Evolutionary conservation across 2,329 filamentous ascomycete species (phyloP).

Genomic region (Aspergillus sp.): DNA sequence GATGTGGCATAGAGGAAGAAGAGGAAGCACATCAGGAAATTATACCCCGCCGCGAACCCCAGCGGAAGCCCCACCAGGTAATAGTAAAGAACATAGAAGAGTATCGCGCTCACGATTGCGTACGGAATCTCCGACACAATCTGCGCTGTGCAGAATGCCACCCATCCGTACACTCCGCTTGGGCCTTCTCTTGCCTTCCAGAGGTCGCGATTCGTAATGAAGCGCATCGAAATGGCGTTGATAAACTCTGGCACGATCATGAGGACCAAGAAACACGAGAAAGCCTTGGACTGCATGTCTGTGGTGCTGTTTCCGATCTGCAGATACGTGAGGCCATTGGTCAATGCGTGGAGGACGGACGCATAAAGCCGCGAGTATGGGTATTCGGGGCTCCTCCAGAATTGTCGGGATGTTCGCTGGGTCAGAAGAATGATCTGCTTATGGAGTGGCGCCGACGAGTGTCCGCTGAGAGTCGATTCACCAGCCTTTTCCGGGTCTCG

Average conservation of each 20-base stretch:
- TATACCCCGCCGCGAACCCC: constrained; percentile 56
- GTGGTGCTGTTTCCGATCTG: constrained; percentile 53
- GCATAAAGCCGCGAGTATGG: constrained; percentile 64
- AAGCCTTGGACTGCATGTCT: constrained; percentile 62
- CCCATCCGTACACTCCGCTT: constrained; percentile 61
- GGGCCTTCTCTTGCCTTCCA: constrained; percentile 62
- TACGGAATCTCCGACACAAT: constrained; percentile 60
- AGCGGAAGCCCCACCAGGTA: constrained; percentile 58
- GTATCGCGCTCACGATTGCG: constrained; percentile 48
- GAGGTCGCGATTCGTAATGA: constrained; percentile 58
- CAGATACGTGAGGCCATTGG: constrained; percentile 67
- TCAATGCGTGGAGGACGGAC: constrained; percentile 56
- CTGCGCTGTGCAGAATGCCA: constrained; percentile 60
- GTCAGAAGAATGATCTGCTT: constrained; percentile 57
- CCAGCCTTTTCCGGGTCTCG: constrained; percentile 37
- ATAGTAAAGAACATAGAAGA: constrained; percentile 66
- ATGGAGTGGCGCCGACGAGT: constrained; percentile 42
- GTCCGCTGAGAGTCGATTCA: constrained; percentile 13
- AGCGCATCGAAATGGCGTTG: constrained; percentile 61
- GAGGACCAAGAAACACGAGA: constrained; percentile 55
- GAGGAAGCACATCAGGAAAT: constrained; percentile 62
- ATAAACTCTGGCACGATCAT: constrained; percentile 58
- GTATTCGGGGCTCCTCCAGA: constrained; percentile 65
- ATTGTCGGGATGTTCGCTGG: constrained; percentile 56
- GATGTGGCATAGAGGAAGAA: constrained; percentile 62